A percentile compares a stretch with the other conserved stretches of the same genome.
phyloP scores from a whole-genome alignment of 2,329 filamentous ascomycete genomes.

The Coleophoma cylindrospora region DNA sequence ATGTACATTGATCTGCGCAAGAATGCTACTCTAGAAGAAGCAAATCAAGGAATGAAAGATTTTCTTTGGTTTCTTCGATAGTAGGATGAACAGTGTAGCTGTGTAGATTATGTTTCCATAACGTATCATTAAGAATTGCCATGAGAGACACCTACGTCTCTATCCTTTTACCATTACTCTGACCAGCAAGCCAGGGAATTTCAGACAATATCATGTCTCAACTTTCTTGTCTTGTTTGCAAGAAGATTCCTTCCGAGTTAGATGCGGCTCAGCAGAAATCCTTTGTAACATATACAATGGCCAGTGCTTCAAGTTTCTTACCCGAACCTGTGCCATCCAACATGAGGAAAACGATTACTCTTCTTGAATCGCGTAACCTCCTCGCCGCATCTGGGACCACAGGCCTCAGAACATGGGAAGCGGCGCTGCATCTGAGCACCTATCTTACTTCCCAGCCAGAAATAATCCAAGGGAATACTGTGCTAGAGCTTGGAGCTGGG shows the following conservation, averaged over 20 bases:
- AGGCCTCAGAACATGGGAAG: constrained; percentile 77
- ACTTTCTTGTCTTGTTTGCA: constrained; percentile 60
- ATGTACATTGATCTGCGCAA: too few relatives aligned
- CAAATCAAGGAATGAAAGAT: too few relatives aligned
- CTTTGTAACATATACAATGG: constrained; percentile 65
- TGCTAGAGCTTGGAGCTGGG: constrained; percentile 72
- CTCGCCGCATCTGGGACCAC: constrained; percentile 70
- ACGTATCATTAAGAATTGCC: too few relatives aligned
- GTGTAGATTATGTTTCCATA: too few relatives aligned
- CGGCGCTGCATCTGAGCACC: constrained; percentile 66
- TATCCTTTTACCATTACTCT: too few relatives aligned
- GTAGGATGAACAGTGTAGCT: too few relatives aligned
- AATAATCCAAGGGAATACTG: constrained; percentile 44
- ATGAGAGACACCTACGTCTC: too few relatives aligned
- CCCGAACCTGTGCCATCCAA: not conserved
- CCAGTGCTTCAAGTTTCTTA: constrained; percentile 1
- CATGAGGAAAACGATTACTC: constrained; percentile 41
- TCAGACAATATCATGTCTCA: constrained; percentile 72
- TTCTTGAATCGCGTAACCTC: constrained; percentile 65
- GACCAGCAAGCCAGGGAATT: constrained; percentile 57
- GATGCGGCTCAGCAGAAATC: constrained; percentile 65
- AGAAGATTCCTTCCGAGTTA: constrained; percentile 58
- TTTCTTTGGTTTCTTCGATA: too few relatives aligned
- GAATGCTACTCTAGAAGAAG: too few relatives aligned
- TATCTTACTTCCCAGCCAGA: constrained; percentile 46